Percentiles rank a stretch among this genome's conserved stretches.
phyloP scores from a whole-genome alignment of 805 yeast species.

The Cyberlindnera nakhonratchasimensis region DNA sequence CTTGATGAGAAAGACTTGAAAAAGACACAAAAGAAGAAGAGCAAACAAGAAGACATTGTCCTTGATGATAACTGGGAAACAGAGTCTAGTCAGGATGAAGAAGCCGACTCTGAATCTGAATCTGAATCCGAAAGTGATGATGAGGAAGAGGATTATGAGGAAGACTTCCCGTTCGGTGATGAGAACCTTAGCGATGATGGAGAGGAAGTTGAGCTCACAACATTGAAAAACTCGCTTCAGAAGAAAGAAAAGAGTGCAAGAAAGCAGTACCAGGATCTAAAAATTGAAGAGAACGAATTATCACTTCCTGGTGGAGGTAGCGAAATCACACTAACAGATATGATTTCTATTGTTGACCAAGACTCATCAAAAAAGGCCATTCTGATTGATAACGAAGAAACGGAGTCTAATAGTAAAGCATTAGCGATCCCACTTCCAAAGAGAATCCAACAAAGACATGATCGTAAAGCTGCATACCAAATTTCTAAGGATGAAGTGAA shows the following conservation, averaged over 20 bases:
- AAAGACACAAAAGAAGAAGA: conserved; percentile 24
- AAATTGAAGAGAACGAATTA: conserved; percentile 64
- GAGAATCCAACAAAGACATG: conserved; percentile 80
- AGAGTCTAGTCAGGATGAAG: conserved; percentile 27
- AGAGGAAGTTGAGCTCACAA: conserved; percentile 52
- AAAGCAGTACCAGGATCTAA: conserved; percentile 48
- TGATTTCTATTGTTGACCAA: conserved; percentile 63
- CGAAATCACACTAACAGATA: conserved; percentile 65
- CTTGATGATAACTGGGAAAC: conserved; percentile 18
- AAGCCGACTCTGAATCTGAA: conserved; percentile 20
- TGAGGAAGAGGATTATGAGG: conserved; percentile 34
- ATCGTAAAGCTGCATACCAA: conserved; percentile 86
- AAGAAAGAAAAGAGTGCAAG: conserved; percentile 40
- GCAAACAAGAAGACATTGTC: conserved; percentile 23
- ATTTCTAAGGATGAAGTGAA: conserved; percentile 81
- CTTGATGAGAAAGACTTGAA: conserved; percentile 55
- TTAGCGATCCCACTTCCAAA: conserved; percentile 80
- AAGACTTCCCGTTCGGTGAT: conserved; percentile 43
- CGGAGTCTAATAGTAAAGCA: conserved; percentile 42
- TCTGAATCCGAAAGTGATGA: conserved; percentile 25
- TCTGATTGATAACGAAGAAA: conserved; percentile 35
- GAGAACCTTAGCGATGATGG: conserved; percentile 39
- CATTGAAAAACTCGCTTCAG: conserved; percentile 38
- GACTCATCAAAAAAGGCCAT: conserved; percentile 49
- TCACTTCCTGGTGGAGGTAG: conserved; percentile 58